Evolutionary conservation across 2,329 filamentous ascomycete genomes (phyloP), one percentile per base, ranked within the genome.

Genomic region (Ceratocystiopsis brevicomis): DNA sequence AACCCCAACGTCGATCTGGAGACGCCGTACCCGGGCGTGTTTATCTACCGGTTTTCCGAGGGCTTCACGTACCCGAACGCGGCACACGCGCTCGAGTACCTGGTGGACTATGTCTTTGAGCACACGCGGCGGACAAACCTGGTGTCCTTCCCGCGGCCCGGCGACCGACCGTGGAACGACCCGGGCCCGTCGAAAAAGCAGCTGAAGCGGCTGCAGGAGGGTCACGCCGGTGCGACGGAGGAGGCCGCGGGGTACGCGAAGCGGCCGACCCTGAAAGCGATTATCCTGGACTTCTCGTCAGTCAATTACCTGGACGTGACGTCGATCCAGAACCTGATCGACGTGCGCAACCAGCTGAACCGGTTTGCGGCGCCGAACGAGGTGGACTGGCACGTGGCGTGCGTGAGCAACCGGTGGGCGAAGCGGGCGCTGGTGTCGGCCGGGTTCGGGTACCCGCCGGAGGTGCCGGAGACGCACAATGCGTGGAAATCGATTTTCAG

Each of bases 1-100:
- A 96, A 96, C 58, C 88, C 88, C 0, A 69, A 79, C 21, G 69
- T 96, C 39, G 70, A 80, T 12, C 67, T 93, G n/a, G 69, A 82
- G 48, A 75, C 75, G 44, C 87, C 90, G 1, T 84, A 90, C 53
- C 88, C 88, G 0, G 90, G 90, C 42, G 72, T 98, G 51, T 93
- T 96, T 61, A 93, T 96, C 55, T 96, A 93, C 64, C 78, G 88
- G 38, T 95, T 94, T 60, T 77, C 81, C 0, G 88, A 96, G 62
- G 84, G 87, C 38, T 94, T 93, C 68, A 93, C 90, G 61, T 98
- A 96, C 54, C 85, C 88, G 47, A 98, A 94, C 53, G 86, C 86
- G 17, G 84, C 84, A 54, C 78, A 84, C 57, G 86, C 92, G 50
- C 73, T 94, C 45, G 86, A 95, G 54, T 74, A 84, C 54, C 67